Evolutionary conservation across 352 stramenopile species (phyloP).

Genomic region (Phytophthora foliorum): DNA sequence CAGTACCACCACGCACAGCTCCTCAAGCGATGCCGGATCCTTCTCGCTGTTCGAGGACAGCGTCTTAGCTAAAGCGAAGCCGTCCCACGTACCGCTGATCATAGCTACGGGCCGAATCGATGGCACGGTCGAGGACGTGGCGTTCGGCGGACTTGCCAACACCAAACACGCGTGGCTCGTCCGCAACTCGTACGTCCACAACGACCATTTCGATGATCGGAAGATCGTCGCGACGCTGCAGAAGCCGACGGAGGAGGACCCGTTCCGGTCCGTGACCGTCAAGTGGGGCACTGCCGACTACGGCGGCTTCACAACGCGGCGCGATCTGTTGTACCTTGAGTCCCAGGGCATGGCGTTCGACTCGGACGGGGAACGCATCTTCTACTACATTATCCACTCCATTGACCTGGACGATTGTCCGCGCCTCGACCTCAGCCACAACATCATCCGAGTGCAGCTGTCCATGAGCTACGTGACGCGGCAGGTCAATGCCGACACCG

Average conservation of each 20-base stretch:
- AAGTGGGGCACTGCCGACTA: slow-evolving; percentile 51
- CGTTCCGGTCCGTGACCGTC: slow-evolving; percentile 51
- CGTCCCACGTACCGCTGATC: slow-evolving; percentile 39
- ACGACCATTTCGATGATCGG: slow-evolving; percentile 43
- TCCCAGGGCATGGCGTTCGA: slow-evolving; percentile 53
- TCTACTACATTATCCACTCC: slow-evolving; percentile 56
- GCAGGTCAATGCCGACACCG: slow-evolving; percentile 39
- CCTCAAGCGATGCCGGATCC: slow-evolving; percentile 42
- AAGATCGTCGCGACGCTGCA: slow-evolving; percentile 51
- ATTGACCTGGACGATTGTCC: slow-evolving; percentile 43
- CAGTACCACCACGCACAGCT: slow-evolving; percentile 39
- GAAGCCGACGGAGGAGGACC: slow-evolving; percentile 45
- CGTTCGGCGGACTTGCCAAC: slow-evolving; percentile 43
- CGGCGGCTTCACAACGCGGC: slow-evolving; percentile 39
- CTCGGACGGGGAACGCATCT: slow-evolving; percentile 47
- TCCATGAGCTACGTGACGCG: slow-evolving; percentile 66
- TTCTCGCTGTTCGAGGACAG: slow-evolving; percentile 46
- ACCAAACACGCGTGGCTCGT: slow-evolving; percentile 41
- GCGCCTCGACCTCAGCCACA: slow-evolving; percentile 31
- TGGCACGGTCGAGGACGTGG: slow-evolving; percentile 44
- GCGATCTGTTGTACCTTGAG: slow-evolving; percentile 52
- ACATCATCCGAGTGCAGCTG: slow-evolving; percentile 46
- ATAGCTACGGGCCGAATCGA: slow-evolving; percentile 46
- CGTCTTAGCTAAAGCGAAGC: slow-evolving; percentile 37
- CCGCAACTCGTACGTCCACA: slow-evolving; percentile 48